A percentile compares a stretch with the other conserved stretches of the same genome.
Evolutionary conservation across 129 eudicot species (phyloP).

Genomic region (Glebionis coronaria): DNA sequence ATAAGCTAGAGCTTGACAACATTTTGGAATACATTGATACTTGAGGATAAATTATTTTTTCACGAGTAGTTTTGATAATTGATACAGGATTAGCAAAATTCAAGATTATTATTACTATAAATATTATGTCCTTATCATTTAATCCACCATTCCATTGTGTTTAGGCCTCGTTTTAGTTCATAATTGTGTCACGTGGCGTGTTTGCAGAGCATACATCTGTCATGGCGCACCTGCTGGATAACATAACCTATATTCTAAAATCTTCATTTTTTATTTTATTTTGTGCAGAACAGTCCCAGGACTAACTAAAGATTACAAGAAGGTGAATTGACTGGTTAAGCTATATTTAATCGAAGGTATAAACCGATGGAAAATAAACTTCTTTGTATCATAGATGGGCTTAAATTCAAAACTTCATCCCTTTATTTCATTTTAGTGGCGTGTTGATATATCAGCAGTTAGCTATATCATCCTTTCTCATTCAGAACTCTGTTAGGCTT

Average conservation of each 20-base stretch:
- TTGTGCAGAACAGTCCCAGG: constrained; percentile 41
- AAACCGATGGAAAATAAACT: constrained; percentile 29
- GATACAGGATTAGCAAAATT: too few species aligned
- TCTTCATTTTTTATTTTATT: neutral
- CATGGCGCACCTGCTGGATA: too few species aligned
- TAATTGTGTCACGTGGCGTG: too few species aligned
- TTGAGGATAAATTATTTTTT: neutral
- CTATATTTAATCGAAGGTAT: constrained; percentile 23
- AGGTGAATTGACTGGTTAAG: constrained; percentile 40
- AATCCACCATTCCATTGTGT: too few species aligned
- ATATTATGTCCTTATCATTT: too few species aligned
- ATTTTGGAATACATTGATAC: neutral
- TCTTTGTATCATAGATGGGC: constrained; percentile 27
- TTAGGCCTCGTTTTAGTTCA: too few species aligned
- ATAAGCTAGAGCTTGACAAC: neutral
- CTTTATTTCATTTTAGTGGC: neutral
- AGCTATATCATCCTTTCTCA: neutral
- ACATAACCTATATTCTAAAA: neutral
- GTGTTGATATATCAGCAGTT: constrained; percentile 3
- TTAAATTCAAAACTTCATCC: constrained; percentile 20
- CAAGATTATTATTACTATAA: too few species aligned
- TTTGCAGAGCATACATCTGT: too few species aligned
- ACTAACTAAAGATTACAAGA: constrained; percentile 34
- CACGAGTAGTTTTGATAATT: too few species aligned
- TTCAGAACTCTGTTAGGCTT: constrained; percentile 11